A percentile compares a stretch with the other conserved stretches of the same genome.
These are phyloP conservation scores for Plasmodium vivax DNA, from an alignment of 169 alveolate genomes.

Conservation along the genomic window DNA sequence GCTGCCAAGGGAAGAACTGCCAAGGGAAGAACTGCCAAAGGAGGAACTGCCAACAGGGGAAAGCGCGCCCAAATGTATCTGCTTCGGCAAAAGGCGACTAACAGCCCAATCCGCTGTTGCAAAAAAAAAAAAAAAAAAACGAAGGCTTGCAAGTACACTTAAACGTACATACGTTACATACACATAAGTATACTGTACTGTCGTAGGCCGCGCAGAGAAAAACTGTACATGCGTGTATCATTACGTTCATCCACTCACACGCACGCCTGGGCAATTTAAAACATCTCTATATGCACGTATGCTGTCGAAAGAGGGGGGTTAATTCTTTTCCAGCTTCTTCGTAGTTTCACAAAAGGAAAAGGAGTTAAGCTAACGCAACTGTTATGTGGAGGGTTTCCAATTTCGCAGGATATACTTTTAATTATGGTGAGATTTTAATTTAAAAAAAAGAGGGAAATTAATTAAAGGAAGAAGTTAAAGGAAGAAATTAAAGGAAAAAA, in stretches of 20 bases:
- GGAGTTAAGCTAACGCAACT: neutral
- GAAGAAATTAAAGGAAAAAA: no score
- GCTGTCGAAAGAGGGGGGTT: neutral
- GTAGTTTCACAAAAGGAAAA: neutral
- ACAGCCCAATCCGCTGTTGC: neutral
- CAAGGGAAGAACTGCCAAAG: no score
- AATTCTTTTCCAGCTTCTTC: neutral
- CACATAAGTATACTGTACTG: neutral
- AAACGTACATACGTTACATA: neutral
- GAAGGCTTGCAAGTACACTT: neutral
- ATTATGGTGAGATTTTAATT: neutral
- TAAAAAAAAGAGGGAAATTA: neutral
- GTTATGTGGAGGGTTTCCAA: neutral
- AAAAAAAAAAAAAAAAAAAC: neutral
- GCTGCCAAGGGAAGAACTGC: no score
- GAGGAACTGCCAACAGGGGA: neutral
- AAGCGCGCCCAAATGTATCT: neutral
- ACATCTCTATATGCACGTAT: constrained; percentile 3
- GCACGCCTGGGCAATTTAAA: neutral
- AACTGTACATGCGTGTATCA: neutral
- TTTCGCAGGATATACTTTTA: neutral
- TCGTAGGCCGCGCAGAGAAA: neutral
- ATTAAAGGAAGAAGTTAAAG: no score
- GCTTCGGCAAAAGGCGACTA: neutral
- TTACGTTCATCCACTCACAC: neutral